These are phyloP conservation scores for Ophiostoma triangulosporum DNA, from an alignment of 2,329 filamentous ascomycete species.

Conservation along the genomic window DNA sequence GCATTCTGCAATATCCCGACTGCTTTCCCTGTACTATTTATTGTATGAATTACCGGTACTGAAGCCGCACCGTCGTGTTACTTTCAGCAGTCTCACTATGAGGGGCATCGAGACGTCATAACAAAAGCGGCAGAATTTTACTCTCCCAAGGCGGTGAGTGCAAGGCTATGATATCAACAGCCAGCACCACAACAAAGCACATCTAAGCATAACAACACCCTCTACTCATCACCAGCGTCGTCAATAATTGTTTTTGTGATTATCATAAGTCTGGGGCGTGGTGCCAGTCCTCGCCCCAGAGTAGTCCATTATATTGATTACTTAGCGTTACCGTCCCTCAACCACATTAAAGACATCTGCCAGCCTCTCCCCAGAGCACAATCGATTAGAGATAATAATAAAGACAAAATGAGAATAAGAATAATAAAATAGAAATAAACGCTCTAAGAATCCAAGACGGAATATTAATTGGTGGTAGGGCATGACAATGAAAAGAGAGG, in stretches of 20 bases:
- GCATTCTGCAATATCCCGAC: background rate
- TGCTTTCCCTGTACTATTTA: no score
- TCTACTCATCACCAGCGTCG: no score
- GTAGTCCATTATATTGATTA: background rate
- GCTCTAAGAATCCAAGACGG: slow-evolving; percentile 1
- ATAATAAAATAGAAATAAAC: slow-evolving; percentile 4
- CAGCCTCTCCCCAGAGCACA: slow-evolving; percentile 1
- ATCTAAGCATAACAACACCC: no score
- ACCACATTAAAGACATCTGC: slow-evolving; percentile 3
- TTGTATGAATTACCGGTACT: no score
- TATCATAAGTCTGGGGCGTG: background rate
- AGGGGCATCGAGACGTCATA: background rate
- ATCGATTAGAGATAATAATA: background rate
- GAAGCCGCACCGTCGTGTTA: no score
- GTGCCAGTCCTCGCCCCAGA: background rate
- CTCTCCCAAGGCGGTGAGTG: background rate
- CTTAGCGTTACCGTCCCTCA: background rate
- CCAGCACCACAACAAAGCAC: background rate
- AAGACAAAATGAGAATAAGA: slow-evolving; percentile 1
- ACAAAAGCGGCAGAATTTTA: background rate
- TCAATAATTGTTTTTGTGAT: no score
- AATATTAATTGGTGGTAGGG: slow-evolving; percentile 6
- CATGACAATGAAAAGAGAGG: background rate
- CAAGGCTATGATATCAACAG: background rate
- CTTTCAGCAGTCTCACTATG: no score